Base-by-base conservation (phyloP, 2,329 filamentous ascomycete species). In the Septoria linicola region DNA sequence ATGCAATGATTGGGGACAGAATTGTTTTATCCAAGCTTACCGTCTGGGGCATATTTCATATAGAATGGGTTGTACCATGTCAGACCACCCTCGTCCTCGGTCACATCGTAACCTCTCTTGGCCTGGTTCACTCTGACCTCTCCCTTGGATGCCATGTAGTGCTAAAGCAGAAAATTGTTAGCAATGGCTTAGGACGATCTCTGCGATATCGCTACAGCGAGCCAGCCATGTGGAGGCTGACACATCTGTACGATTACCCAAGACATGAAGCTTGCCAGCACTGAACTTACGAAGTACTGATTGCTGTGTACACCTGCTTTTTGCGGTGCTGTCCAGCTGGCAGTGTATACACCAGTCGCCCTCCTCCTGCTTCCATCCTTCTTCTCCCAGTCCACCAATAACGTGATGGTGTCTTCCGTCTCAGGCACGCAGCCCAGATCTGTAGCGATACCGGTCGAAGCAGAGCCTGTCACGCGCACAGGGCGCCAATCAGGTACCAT, bases 251-350 rank as follows among this genome's bases (percentile, higher is more conserved):
- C n/a, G n/a, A n/a, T n/a, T n/a, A n/a, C n/a, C n/a, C n/a, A n/a
- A n/a, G n/a, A n/a, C n/a, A n/a, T n/a, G n/a, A n/a, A n/a, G n/a
- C n/a, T n/a, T n/a, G n/a, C n/a, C n/a, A n/a, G n/a, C n/a, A n/a
- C n/a, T n/a, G n/a, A n/a, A 10, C 23, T 27, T 27, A 27, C 23
- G 77, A 96, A 96, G 74, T 96, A 93, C 74, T 96, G 91, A 70
- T 95, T 95, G 1, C 87, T 92, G 73, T 96, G 92, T n/a, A 96
- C 90, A 42, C 92, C 91, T 0, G 91, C 91, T 65, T 85, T 88
- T 69, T 95, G 88, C 10, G 92, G 91, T 5, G 92, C 92, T 1
- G 91, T 96, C 91, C 91, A 96, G 34, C 87, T 92, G 8, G 91
- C 88, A 10, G 92, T 96, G 73, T 95, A 96, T 6, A 96, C 89